A percentile compares a stretch with the other conserved stretches of the same genome.
Evolutionary conservation across 1,139 yeast species (phyloP).

Genomic region (Neolecta irregularis): DNA sequence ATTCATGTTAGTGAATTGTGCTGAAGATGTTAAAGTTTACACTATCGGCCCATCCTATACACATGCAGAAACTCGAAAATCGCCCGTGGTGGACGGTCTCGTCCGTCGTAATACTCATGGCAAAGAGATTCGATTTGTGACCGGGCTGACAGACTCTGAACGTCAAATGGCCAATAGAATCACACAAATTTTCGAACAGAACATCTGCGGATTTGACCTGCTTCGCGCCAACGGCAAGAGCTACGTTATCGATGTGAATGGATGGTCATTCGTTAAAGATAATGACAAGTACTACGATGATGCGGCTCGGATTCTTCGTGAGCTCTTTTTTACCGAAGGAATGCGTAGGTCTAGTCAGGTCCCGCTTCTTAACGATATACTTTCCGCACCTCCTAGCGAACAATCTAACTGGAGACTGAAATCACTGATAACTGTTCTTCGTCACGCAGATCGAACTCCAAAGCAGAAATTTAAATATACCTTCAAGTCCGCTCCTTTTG

Average conservation of each 20-base stretch:
- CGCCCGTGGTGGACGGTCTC: slow-evolving; percentile 97
- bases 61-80: slow-evolving; percentile 95
- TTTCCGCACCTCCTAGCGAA: slow-evolving; percentile 30
- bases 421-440: slow-evolving; percentile 76
- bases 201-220: slow-evolving; percentile 95
- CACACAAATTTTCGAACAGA: slow-evolving; percentile 65
- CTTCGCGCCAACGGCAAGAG: slow-evolving; percentile 77
- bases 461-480: slow-evolving; percentile 95
- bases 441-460: slow-evolving; percentile 99
- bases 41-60: slow-evolving; percentile 85
- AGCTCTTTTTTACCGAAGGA: slow-evolving; percentile 50
- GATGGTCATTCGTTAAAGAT: slow-evolving; percentile 94
- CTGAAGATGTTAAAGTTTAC: slow-evolving; percentile 96
- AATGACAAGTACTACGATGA: slow-evolving; percentile 72
- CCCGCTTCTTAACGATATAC: slow-evolving; percentile 13
- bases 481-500: slow-evolving; percentile 72
- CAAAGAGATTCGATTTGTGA: slow-evolving; percentile 82
- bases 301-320: slow-evolving; percentile 63
- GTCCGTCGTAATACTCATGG: slow-evolving; percentile 96
- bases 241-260: slow-evolving; percentile 93
- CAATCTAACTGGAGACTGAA: slow-evolving; percentile 95
- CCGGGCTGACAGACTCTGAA: slow-evolving; percentile 63
- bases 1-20: slow-evolving; percentile 95
- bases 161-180: slow-evolving; percentile 65
- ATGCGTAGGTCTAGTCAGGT: slow-evolving; percentile 31